phyloP scores from a whole-genome alignment of 2,329 filamentous ascomycete genomes.

The Neonectria punicea region DNA sequence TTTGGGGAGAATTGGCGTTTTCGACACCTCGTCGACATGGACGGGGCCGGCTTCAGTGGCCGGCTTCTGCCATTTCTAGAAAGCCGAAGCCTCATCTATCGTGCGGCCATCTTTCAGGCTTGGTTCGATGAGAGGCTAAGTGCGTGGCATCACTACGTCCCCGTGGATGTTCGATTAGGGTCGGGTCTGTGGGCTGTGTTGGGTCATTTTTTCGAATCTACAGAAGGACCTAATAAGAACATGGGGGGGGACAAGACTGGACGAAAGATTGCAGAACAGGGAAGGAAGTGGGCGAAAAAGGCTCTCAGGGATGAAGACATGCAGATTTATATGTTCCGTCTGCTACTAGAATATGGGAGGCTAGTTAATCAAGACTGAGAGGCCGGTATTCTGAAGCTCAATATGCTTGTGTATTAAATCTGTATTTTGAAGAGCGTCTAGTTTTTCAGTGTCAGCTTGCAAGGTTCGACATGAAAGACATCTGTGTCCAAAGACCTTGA shows the following conservation, averaged over 20 bases:
- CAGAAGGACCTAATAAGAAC: background rate
- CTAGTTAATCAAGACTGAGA: background rate
- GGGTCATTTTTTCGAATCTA: slow-evolving; percentile 28
- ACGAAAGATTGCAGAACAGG: slow-evolving; percentile 68
- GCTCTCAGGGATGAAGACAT: slow-evolving; percentile 78
- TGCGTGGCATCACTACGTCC: slow-evolving; percentile 72
- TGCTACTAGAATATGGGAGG: slow-evolving; percentile 70
- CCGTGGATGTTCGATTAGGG: slow-evolving; percentile 61
- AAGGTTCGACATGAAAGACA: too few species aligned
- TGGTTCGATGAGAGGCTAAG: slow-evolving; percentile 72
- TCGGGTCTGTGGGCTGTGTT: slow-evolving; percentile 71
- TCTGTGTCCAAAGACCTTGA: too few species aligned
- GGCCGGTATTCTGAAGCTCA: too few species aligned
- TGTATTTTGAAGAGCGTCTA: background rate
- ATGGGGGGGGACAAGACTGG: background rate
- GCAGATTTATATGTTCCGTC: slow-evolving; percentile 73
- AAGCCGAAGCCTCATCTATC: slow-evolving; percentile 73
- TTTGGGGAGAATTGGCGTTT: slow-evolving; percentile 60
- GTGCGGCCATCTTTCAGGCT: slow-evolving; percentile 68
- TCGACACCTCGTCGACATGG: slow-evolving; percentile 77
- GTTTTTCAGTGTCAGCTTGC: too few species aligned
- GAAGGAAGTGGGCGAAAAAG: slow-evolving; percentile 74
- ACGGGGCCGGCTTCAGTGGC: slow-evolving; percentile 74
- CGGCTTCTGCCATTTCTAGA: slow-evolving; percentile 75
- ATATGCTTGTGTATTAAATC: too few species aligned